Evolutionary conservation across 208 protist species (phyloP).

Genomic region (Kentomonas sorsogonicus): DNA sequence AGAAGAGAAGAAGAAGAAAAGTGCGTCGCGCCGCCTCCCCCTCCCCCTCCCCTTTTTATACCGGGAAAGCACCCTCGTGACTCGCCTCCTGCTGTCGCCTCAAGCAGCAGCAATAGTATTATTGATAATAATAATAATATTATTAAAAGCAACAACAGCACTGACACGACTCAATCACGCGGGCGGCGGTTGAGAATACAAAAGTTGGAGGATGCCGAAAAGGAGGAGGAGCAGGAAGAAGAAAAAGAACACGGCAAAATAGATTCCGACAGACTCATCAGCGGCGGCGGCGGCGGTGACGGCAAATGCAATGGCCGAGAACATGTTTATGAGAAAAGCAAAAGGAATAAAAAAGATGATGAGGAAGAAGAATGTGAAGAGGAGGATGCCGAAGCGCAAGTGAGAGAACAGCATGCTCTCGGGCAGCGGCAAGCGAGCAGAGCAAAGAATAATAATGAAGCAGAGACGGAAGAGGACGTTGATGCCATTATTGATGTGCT

Average conservation of each 20-base stretch:
- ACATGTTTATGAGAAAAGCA: no score
- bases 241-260: slow-evolving; percentile 1
- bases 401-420: no score
- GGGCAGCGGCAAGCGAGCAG: neutral
- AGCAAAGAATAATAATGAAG: neutral
- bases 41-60: no score
- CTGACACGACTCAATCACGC: neutral
- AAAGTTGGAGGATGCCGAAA: no score
- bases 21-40: no score
- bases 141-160: slow-evolving; percentile 16
- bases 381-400: no score
- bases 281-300: neutral
- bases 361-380: no score
- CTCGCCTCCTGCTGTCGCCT: neutral
- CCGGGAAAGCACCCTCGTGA: no score
- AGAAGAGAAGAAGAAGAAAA: slow-evolving; percentile 2
- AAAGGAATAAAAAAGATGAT: no score
- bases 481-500: neutral
- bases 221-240: neutral
- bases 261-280: neutral
- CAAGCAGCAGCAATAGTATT: neutral
- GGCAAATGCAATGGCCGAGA: neutral
- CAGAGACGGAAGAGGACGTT: neutral
- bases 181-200: no score
- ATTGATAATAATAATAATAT: slow-evolving; percentile 10